These are phyloP conservation scores for Cardamine chenopodiifolia DNA, from an alignment of 345 rosid species.

Conservation along the genomic window DNA sequence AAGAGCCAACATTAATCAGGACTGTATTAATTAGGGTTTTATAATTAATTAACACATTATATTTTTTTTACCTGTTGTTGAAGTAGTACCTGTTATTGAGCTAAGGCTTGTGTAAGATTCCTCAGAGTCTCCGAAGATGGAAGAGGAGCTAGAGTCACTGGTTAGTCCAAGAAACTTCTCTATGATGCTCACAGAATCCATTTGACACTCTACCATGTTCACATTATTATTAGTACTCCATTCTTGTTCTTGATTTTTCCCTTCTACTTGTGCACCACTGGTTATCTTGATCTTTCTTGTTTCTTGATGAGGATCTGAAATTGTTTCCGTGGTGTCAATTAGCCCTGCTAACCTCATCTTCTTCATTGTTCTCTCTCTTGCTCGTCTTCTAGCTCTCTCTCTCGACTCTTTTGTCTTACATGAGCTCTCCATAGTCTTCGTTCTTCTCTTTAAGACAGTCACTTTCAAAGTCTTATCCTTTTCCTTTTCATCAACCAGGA, in stretches of 20 bases:
- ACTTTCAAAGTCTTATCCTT: constrained; percentile 25
- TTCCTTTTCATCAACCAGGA: constrained; percentile 12
- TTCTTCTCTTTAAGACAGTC: constrained; percentile 29
- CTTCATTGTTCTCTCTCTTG: constrained; percentile 67
- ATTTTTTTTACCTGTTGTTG: constrained; percentile 22
- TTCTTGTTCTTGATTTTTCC: constrained; percentile 40
- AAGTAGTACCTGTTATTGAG: constrained; percentile 18
- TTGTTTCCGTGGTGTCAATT: constrained; percentile 22
- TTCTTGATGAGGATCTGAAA: constrained; percentile 40
- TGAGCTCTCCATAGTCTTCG: constrained; percentile 27
- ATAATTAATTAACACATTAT: neutral
- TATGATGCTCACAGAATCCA: constrained; percentile 50
- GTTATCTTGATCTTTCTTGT: constrained; percentile 45
- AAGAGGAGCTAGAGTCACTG: constrained; percentile 36
- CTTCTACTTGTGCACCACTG: constrained; percentile 29
- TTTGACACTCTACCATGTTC: constrained; percentile 40
- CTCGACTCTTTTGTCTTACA: constrained; percentile 47
- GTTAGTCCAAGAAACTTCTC: constrained; percentile 61
- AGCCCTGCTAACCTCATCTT: constrained; percentile 44
- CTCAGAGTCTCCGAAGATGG: constrained; percentile 32
- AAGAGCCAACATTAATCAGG: constrained; percentile 4
- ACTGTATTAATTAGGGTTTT: constrained; percentile 27
- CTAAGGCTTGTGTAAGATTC: constrained; percentile 37
- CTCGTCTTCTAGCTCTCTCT: constrained; percentile 69
- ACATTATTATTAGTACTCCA: constrained; percentile 8